Conservation (phyloP, 768 basidiomycete genomes). For the Naganishia kalamii region DNA sequence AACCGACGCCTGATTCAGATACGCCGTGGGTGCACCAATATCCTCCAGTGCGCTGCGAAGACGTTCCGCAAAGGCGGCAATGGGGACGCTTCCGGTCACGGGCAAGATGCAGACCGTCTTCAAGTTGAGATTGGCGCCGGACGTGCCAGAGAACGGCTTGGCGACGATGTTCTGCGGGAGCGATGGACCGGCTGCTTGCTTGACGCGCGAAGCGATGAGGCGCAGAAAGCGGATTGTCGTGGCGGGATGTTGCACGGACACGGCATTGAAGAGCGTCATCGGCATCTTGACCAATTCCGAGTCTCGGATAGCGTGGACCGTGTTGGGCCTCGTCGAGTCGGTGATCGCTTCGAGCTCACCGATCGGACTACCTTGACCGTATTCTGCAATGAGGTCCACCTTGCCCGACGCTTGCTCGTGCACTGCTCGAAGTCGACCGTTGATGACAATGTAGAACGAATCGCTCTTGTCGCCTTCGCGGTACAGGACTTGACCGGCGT, state of each 20-base stretch:
- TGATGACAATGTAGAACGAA: constrained; percentile 81
- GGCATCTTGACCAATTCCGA: constrained; percentile 96
- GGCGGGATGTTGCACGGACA: constrained; percentile 49
- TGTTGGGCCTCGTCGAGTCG: constrained; percentile 73
- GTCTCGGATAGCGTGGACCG: constrained; percentile 95
- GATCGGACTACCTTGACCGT: constrained; percentile 93
- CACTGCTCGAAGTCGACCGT: constrained; percentile 82
- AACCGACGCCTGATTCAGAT: constrained; percentile 87
- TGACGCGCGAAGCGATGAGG: constrained; percentile 81
- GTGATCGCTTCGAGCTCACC: constrained; percentile 98
- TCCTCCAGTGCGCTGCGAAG: constrained; percentile 80
- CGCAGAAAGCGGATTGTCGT: constrained; percentile 47
- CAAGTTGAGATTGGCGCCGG: constrained; percentile 72
- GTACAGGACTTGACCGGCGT: constrained; percentile 87
- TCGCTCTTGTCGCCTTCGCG: constrained; percentile 82
- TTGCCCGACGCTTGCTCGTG: constrained; percentile 69
- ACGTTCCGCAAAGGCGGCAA: constrained; percentile 82
- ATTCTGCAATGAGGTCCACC: constrained; percentile 79
- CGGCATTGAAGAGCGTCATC: constrained; percentile 93
- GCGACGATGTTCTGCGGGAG: constrained; percentile 46
- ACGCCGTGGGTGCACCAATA: constrained; percentile 87
- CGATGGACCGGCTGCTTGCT: constrained; percentile 23
- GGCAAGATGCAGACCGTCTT: constrained; percentile 93
- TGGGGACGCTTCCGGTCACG: constrained; percentile 74
- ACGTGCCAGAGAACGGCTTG: constrained; percentile 53